Base-by-base conservation (phyloP, 768 basidiomycete species). In the Xerocomellus amylosporus region DNA sequence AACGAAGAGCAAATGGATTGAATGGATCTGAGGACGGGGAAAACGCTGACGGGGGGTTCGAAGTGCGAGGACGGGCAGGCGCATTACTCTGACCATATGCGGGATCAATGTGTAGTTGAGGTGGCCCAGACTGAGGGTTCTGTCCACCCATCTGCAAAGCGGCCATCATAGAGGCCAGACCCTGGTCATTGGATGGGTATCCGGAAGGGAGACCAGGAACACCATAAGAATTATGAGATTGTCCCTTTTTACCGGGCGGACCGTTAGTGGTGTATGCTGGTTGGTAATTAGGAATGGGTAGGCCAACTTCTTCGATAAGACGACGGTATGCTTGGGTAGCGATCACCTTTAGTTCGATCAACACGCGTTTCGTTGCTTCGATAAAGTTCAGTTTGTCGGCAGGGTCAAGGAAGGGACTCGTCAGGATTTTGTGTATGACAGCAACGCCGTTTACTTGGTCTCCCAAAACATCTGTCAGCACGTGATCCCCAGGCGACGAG, bases 391-490 rank as follows among this genome's bases (percentile, higher is more conserved):
- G 75, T 67, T 88, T 90, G 63, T 87, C 83, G 6, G 72, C 64
- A 13, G 83, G 81, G 46, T 93, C 88, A 58, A 98, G 79, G 75
- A 88, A 92, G 10, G 89, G 80, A 68, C 89, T 94, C 12, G 88
- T 90, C 60, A 98, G 71, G 58, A 98, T 89, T 72, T 98, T 98
- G 72, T 90, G 89, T 24, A 96, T 86, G 33, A 93, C 89, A 5
- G 93, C 87, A 47, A 96, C 88, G 24, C 95, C 95, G 67, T 97
- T 95, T 55, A 98, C 93, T 74, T 98, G 95, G 72, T 99, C 96
- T 43, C 88, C 88, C 60, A 99, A 77, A 42, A 98, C 90, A 65
- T 98, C 96, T 13, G 90, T 93, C 38, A 98, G 77, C 40, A 94
- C 91, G 64, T 93, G 88, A 66, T 97, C 93, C 19, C 84, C 85